phyloP scores from a whole-genome alignment of 768 basidiomycete species.

The Leccinum boreale region DNA sequence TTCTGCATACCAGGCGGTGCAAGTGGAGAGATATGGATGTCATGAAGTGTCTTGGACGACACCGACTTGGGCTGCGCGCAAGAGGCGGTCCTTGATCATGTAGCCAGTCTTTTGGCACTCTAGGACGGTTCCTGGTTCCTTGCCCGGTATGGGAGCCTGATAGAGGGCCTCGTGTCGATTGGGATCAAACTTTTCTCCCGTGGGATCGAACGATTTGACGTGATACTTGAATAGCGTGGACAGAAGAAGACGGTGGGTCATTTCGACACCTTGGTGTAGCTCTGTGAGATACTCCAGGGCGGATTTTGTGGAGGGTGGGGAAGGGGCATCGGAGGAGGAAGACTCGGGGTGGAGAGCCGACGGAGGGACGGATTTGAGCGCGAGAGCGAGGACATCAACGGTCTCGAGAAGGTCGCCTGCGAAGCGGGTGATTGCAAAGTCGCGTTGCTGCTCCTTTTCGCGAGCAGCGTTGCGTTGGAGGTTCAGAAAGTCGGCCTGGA shows the following conservation, averaged over 20 bases:
- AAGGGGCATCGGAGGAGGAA: conserved; percentile 13
- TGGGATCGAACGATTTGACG: conserved; percentile 88
- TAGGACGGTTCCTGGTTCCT: conserved; percentile 85
- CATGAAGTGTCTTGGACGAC: conserved; percentile 71
- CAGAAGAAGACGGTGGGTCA: conserved; percentile 87
- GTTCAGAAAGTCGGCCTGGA: conserved; percentile 95
- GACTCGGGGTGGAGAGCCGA: conserved; percentile 38
- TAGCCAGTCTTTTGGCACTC: conserved; percentile 91
- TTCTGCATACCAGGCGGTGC: background rate
- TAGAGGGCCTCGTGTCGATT: conserved; percentile 94
- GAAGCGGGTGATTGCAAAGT: conserved; percentile 91
- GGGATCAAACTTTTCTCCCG: conserved; percentile 91
- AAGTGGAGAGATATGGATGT: conserved; percentile 11
- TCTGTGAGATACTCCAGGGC: conserved; percentile 60
- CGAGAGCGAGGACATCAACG: conserved; percentile 84
- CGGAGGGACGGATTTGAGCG: conserved; percentile 73
- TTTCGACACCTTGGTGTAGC: conserved; percentile 82
- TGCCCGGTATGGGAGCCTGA: conserved; percentile 87
- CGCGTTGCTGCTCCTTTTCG: conserved; percentile 89
- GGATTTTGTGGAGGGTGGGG: conserved; percentile 44
- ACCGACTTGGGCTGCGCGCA: conserved; percentile 96
- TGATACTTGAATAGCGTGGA: conserved; percentile 91
- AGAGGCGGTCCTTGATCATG: conserved; percentile 89
- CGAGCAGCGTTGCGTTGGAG: conserved; percentile 86
- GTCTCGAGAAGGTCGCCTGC: conserved; percentile 87